These are phyloP conservation scores for Cordyceps tenuipes DNA, from an alignment of 2,329 filamentous ascomycete genomes.

Conservation along the genomic window DNA sequence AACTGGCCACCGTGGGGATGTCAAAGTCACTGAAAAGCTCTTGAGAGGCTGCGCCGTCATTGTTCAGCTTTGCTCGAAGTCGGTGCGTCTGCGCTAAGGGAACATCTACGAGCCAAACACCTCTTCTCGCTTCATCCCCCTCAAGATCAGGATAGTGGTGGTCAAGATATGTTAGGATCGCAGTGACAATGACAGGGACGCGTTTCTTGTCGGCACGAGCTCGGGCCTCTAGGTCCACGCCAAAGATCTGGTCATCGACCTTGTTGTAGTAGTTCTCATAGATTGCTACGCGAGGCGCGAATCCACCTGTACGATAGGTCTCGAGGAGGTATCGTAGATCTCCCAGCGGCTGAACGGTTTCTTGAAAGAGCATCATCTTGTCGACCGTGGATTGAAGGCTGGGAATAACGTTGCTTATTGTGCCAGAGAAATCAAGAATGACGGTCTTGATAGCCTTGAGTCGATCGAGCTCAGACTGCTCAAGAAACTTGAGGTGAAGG, in stretches of 20 bases:
- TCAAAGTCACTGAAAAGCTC: constrained; percentile 82
- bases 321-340: constrained; percentile 91
- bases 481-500: constrained; percentile 87
- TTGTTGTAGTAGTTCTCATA: constrained; percentile 99
- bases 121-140: constrained; percentile 84
- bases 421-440: constrained; percentile 92
- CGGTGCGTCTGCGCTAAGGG: constrained; percentile 78
- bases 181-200: constrained; percentile 85
- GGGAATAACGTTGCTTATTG: constrained; percentile 95
- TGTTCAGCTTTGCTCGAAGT: constrained; percentile 74
- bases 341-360: constrained; percentile 88
- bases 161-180: constrained; percentile 88
- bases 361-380: constrained; percentile 98
- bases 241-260: constrained; percentile 95
- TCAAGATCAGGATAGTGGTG: constrained; percentile 96
- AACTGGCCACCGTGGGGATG: constrained; percentile 84
- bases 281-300: constrained; percentile 78
- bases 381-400: constrained; percentile 92
- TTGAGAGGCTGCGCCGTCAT: constrained; percentile 68
- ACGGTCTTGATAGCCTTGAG: constrained; percentile 98
- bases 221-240: constrained; percentile 92
- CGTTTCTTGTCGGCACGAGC: constrained; percentile 92
- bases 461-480: constrained; percentile 91
- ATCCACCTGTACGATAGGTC: constrained; percentile 92
- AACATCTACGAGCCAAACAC: constrained; percentile 91